Percentiles rank a stretch among this genome's conserved stretches.
phyloP scores from a whole-genome alignment of 1,284 basidiomycete species.

The Trametes versicolor region DNA sequence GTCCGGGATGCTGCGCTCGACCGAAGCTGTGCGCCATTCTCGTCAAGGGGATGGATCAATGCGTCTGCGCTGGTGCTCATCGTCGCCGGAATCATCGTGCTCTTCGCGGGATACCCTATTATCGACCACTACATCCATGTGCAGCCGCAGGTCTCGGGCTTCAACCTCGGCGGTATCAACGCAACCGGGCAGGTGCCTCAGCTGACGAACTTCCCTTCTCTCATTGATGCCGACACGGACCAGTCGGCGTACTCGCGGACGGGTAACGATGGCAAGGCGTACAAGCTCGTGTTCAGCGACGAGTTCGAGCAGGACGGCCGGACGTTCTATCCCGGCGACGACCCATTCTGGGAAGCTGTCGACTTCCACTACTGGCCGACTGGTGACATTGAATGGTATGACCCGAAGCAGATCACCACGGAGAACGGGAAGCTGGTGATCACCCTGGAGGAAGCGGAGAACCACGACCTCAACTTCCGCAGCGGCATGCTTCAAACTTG shows the following conservation, averaged over 20 bases:
- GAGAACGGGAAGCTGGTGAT: slow-evolving; percentile 80
- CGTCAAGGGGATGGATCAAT: slow-evolving; percentile 80
- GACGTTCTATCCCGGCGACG: slow-evolving; percentile 82
- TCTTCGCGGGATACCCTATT: slow-evolving; percentile 87
- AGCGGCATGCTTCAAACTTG: slow-evolving; percentile 86
- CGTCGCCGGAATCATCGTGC: slow-evolving; percentile 65
- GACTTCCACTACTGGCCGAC: slow-evolving; percentile 85
- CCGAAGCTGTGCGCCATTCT: slow-evolving; percentile 69
- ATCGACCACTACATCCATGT: slow-evolving; percentile 58
- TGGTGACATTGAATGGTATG: slow-evolving; percentile 88
- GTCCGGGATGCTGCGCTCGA: slow-evolving; percentile 65
- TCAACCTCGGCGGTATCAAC: slow-evolving; percentile 82
- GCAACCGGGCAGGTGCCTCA: slow-evolving; percentile 75
- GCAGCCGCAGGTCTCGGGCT: slow-evolving; percentile 53
- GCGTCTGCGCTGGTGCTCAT: slow-evolving; percentile 67
- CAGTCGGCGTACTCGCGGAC: slow-evolving; percentile 52
- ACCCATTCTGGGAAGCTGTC: slow-evolving; percentile 81
- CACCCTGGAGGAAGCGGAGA: slow-evolving; percentile 69
- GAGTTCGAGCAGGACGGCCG: slow-evolving; percentile 89
- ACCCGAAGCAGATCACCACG: slow-evolving; percentile 78
- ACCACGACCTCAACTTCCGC: slow-evolving; percentile 80
- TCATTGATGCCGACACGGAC: slow-evolving; percentile 81
- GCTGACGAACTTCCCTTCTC: slow-evolving; percentile 61
- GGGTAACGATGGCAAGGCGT: slow-evolving; percentile 78
- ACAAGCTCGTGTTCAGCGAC: slow-evolving; percentile 90